Evolutionary conservation across 2,329 filamentous ascomycete genomes (phyloP).

Genomic region (Alternaria incomplexa): DNA sequence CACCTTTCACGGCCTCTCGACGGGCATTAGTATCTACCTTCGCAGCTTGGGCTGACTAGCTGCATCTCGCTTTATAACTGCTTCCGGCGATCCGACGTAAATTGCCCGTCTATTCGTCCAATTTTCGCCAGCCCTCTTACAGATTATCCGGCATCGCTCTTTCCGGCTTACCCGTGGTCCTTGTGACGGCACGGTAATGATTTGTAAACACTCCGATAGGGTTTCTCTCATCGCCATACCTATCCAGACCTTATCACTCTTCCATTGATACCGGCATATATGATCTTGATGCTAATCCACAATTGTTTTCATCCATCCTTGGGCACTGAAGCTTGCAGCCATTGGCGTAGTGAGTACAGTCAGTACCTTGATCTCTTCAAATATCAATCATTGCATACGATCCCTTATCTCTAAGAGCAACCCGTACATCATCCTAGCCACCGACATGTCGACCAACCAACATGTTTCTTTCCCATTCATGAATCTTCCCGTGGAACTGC

Average conservation of each 20-base stretch:
- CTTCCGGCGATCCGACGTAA: rapidly evolving
- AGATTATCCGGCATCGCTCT: not conserved
- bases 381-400: not conserved
- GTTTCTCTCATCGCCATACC: not conserved
- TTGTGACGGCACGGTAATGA: not conserved
- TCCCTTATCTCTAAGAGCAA: not conserved
- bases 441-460: not conserved
- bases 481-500: not conserved
- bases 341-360: not conserved
- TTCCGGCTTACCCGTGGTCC: not conserved
- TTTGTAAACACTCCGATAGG: not conserved
- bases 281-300: not conserved
- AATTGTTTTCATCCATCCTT: not conserved
- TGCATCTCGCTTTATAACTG: not conserved
- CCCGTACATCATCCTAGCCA: rapidly evolving
- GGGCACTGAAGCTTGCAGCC: not conserved
- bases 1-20: too few relatives aligned
- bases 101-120: not conserved
- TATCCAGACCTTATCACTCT: not conserved
- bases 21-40: too few relatives aligned
- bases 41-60: not conserved
- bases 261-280: rapidly evolving
- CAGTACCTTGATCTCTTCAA: not conserved
- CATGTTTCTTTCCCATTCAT: not conserved
- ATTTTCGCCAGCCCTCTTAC: not conserved